Conservation (phyloP, 2,329 filamentous ascomycete genomes). For the Cyanodermella asteris region DNA sequence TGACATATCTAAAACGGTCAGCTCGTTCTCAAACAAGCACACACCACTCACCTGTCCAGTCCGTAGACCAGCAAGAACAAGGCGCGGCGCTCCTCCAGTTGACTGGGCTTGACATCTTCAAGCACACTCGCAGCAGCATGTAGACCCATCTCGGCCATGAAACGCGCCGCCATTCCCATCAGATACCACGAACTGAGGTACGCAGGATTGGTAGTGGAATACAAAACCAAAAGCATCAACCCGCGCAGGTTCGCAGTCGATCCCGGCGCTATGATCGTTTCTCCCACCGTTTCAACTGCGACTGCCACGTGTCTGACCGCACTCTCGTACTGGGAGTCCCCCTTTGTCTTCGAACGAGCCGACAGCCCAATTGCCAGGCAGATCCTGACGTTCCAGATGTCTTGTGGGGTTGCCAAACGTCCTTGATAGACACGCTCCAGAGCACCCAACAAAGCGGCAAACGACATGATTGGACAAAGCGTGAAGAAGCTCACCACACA, state of each 20-base stretch:
- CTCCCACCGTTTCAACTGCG: constrained; percentile 50
- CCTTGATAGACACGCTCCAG: constrained; percentile 64
- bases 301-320: constrained; percentile 38
- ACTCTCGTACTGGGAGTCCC: constrained; percentile 40
- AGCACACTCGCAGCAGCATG: constrained; percentile 74
- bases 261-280: constrained; percentile 66
- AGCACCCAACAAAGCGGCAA: constrained; percentile 54
- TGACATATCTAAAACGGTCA: constrained; percentile 42
- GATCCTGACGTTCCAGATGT: constrained; percentile 76
- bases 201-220: constrained; percentile 70
- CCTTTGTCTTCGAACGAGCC: constrained; percentile 44
- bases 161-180: constrained; percentile 72
- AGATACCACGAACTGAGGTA: constrained; percentile 91
- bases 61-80: constrained; percentile 85
- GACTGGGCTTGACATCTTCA: constrained; percentile 41
- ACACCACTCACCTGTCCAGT: constrained; percentile 47
- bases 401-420: constrained; percentile 39
- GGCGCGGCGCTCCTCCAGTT: constrained; percentile 55
- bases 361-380: constrained; percentile 65
- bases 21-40: constrained; percentile 2
- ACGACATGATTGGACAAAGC: constrained; percentile 63
- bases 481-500: constrained; percentile 68
- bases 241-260: constrained; percentile 73
- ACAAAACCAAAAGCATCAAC: constrained; percentile 65
- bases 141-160: constrained; percentile 71